phyloP scores from a whole-genome alignment of 2,329 filamentous ascomycete genomes.

The Thielaviopsis punctulata region DNA sequence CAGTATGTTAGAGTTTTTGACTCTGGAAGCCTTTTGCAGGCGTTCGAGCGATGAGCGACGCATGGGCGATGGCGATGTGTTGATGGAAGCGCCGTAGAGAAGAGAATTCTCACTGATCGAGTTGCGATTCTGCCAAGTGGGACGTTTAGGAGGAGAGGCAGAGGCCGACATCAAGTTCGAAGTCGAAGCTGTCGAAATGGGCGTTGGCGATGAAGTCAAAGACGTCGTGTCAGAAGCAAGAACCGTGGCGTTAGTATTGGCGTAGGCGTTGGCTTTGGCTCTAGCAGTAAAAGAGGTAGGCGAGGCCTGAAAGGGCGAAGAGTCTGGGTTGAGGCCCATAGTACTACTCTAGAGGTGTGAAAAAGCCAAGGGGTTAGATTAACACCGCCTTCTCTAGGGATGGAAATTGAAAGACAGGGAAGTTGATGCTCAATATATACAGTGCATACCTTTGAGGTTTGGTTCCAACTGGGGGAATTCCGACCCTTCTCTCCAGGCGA shows the following conservation, averaged over 20 bases:
- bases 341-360: slow-evolving; percentile 30
- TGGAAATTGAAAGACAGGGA: slow-evolving; percentile 12
- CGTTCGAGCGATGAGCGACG: slow-evolving; percentile 89
- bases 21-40: slow-evolving; percentile 80
- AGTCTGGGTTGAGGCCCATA: slow-evolving; percentile 51
- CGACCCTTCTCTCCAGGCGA: slow-evolving; percentile 69
- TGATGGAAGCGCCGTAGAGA: slow-evolving; percentile 37
- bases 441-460: slow-evolving; percentile 47
- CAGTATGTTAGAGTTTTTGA: slow-evolving; percentile 97
- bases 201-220: background rate
- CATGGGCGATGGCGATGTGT: slow-evolving; percentile 47
- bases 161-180: slow-evolving; percentile 27
- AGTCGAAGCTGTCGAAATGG: slow-evolving; percentile 24
- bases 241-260: background rate
- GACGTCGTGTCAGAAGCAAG: background rate
- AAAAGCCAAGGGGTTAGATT: slow-evolving; percentile 6
- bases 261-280: background rate
- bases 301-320: slow-evolving; percentile 73
- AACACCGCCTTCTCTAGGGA: slow-evolving; percentile 12
- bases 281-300: slow-evolving; percentile 36
- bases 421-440: background rate
- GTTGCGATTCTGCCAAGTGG: slow-evolving; percentile 75
- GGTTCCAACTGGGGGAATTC: slow-evolving; percentile 85
- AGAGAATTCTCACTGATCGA: slow-evolving; percentile 55
- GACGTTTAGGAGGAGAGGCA: slow-evolving; percentile 38